Base-by-base conservation (phyloP, 768 basidiomycete species). In the Omphalotus guepiniiformis region DNA sequence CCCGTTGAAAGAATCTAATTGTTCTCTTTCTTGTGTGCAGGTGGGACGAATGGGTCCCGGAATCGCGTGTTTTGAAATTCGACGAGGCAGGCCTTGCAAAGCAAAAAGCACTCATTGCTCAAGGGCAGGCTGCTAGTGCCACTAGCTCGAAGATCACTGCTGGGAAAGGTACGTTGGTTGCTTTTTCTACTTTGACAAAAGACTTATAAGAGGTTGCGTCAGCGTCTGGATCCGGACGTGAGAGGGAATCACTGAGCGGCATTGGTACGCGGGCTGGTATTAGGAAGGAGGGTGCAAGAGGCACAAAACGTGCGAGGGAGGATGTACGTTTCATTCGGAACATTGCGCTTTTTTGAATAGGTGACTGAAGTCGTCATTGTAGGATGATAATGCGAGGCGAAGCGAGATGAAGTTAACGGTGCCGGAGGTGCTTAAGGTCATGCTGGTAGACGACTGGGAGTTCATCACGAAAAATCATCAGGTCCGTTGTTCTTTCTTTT, bases 21-120 rank as follows among this genome's bases (percentile, higher is more conserved):
- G 37, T 25, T 21, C 39, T 47, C 18, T 37, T 37, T 29, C 35
- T 49, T 26, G 45, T n/a, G 21, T 36, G 7, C 55, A 95, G 93
- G 51, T 97, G 93, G 93, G 93, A 96, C 69, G 94, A 98, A 72
- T 97, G 92, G 92, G 95, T 97, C 0, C 88, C 89, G 2, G 75
- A 79, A 19, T 62, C 61, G 19, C 84, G 96, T 4, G 70, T 97
- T 26, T 76, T 96, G 53, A 96, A 97, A 65, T 75, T 76, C 59
- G 90, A 86, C 60, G 91, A 95, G 51, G 71, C 75, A 35, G 93
- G 91, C 57, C 71, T 94, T 27, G 75, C 76, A 19, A 68, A 82
- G 52, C 93, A 97, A 62, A 90, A 92, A 63, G 65, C 64, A 21
- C 73, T 98, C 9, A 70, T 70, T 43, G 63, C 26, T 43, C 58